Evolutionary conservation across 805 yeast species (phyloP).

Genomic region (Grigorovia yakushimaensis): DNA sequence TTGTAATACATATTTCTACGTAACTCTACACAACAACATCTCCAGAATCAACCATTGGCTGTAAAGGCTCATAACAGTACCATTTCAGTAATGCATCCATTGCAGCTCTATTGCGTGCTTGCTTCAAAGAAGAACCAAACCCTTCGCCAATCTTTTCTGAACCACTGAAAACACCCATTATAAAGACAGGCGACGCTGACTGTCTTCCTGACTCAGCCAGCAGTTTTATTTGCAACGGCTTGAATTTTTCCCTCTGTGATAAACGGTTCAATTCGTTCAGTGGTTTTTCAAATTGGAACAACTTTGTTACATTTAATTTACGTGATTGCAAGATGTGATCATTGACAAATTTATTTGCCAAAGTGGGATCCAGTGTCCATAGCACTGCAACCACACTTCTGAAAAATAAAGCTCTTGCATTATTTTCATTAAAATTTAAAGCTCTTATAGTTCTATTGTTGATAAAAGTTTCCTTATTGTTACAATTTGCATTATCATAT

Average conservation of each 20-base stretch:
- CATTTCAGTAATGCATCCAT: conserved; percentile 85
- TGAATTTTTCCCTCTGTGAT: conserved; percentile 65
- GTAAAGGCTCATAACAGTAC: conserved; percentile 80
- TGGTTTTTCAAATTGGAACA: conserved; percentile 79
- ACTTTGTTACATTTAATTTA: conserved; percentile 58
- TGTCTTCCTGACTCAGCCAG: conserved; percentile 90
- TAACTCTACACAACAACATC: conserved; percentile 32
- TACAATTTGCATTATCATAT: neutral
- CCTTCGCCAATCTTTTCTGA: conserved; percentile 83
- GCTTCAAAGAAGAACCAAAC: conserved; percentile 79
- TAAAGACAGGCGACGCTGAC: conserved; percentile 73
- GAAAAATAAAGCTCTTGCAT: conserved; percentile 53
- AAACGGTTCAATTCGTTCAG: conserved; percentile 72
- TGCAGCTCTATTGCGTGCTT: conserved; percentile 87
- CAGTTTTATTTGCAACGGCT: conserved; percentile 68
- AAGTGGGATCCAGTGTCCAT: conserved; percentile 42
- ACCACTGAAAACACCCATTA: conserved; percentile 88
- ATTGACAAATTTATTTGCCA: conserved; percentile 58
- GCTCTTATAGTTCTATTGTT: conserved; percentile 32
- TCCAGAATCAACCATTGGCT: conserved; percentile 45
- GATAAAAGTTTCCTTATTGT: conserved; percentile 2
- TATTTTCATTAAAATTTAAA: conserved; percentile 23
- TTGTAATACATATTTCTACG: neutral
- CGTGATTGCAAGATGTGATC: conserved; percentile 77
- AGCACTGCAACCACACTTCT: conserved; percentile 78